These are phyloP conservation scores for Juglanconis oblonga DNA, from an alignment of 2,329 filamentous ascomycete genomes.

Conservation along the genomic window DNA sequence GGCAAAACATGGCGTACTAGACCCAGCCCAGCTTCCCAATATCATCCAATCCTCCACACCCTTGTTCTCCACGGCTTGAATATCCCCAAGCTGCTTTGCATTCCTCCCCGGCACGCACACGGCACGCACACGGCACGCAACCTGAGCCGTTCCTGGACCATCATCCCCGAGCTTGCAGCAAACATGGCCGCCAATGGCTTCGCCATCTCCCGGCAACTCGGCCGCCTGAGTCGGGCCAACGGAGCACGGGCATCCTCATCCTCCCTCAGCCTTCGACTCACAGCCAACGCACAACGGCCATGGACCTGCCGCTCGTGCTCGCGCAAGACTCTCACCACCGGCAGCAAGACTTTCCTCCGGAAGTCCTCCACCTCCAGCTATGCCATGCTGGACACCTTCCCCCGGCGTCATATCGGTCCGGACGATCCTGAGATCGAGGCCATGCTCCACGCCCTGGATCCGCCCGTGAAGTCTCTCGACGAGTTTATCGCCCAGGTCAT, in stretches of 20 bases:
- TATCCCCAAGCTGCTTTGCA: not conserved
- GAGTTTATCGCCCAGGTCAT: constrained; percentile 83
- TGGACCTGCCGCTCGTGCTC: constrained; percentile 17
- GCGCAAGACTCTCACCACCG: constrained; percentile 4
- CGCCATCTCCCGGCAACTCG: constrained; percentile 20
- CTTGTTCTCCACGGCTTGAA: not conserved
- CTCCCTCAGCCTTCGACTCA: constrained; percentile 13
- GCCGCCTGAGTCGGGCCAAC: constrained; percentile 12
- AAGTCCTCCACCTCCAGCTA: constrained; percentile 23
- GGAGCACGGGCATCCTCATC: constrained; percentile 1
- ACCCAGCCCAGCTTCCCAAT: not conserved
- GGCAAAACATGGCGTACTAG: not conserved
- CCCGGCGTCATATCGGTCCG: constrained; percentile 84
- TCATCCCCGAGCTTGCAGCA: not conserved
- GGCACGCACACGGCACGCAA: not conserved
- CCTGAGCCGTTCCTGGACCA: no score
- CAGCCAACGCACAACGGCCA: constrained; percentile 17
- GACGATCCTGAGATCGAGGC: constrained; percentile 63
- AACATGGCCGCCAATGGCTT: constrained; percentile 19
- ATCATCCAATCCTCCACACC: not conserved
- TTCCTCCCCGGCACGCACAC: not conserved
- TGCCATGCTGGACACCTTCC: constrained; percentile 60
- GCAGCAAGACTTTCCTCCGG: constrained; percentile 14
- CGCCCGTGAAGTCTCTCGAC: constrained; percentile 70
- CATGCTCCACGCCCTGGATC: constrained; percentile 80